Percentiles rank a stretch among this genome's conserved stretches.
Evolutionary conservation across 2,329 filamentous ascomycete genomes (phyloP).

Genomic region (Blastomyces percursus): DNA sequence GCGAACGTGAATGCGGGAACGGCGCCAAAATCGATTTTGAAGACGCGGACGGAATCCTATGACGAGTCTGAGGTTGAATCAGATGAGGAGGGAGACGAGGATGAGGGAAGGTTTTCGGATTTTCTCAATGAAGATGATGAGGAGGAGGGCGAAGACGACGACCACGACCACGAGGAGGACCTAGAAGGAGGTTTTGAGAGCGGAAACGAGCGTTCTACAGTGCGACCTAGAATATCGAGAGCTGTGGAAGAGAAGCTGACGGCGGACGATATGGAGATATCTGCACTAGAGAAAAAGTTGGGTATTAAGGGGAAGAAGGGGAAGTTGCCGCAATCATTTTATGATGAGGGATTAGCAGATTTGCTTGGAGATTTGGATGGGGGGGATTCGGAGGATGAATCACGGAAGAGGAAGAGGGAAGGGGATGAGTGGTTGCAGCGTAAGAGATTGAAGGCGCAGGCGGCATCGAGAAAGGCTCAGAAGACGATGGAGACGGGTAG

Average conservation of each 20-base stretch:
- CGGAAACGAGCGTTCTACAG: conserved; percentile 16
- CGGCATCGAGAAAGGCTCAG: conserved; percentile 19
- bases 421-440: conserved; percentile 49
- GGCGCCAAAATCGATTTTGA: conserved; percentile 27
- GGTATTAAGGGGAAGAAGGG: conserved; percentile 53
- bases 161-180: conserved; percentile 16
- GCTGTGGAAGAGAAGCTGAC: conserved; percentile 54
- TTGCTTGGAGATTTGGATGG: conserved; percentile 59
- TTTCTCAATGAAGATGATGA: conserved; percentile 11
- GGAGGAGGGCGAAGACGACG: conserved; percentile 16
- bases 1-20: conserved; percentile 16
- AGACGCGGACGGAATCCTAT: conserved; percentile 19
- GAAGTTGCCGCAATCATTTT: conserved; percentile 59
- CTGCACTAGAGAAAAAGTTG: conserved; percentile 73
- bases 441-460: conserved; percentile 46
- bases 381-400: conserved; percentile 39
- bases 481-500: conserved; percentile 24
- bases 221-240: conserved; percentile 20
- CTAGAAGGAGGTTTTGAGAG: conserved; percentile 25
- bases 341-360: conserved; percentile 72
- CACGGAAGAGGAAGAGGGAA: conserved; percentile 50
- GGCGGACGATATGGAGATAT: conserved; percentile 81
- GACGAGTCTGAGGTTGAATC: conserved; percentile 18
- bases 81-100: conserved; percentile 6
- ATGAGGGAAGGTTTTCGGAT: neutral